These are phyloP conservation scores for Penicillium griseofulvum DNA, from an alignment of 2,329 filamentous ascomycete species.

Conservation along the genomic window DNA sequence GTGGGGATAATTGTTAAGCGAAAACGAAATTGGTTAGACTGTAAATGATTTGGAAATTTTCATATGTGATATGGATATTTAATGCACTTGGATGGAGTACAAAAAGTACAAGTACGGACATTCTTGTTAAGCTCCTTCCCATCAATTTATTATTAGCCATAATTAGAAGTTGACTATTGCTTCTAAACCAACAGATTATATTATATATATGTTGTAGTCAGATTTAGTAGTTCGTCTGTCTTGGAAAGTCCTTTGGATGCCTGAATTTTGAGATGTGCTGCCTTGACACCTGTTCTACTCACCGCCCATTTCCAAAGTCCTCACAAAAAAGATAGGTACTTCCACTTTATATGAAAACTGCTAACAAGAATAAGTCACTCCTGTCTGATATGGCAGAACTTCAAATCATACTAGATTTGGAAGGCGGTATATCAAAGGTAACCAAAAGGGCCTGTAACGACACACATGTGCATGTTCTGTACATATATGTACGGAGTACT, in stretches of 20 bases:
- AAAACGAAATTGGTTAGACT: slow-evolving; percentile 13
- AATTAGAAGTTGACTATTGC: background rate
- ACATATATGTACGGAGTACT: too few relatives aligned
- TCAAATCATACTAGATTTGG: too few relatives aligned
- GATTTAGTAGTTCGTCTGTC: background rate
- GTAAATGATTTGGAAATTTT: background rate
- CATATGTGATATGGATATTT: background rate
- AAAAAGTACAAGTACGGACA: too few relatives aligned
- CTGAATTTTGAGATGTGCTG: background rate
- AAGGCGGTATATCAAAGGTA: too few relatives aligned
- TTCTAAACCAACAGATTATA: background rate
- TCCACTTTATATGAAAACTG: background rate
- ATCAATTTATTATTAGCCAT: background rate
- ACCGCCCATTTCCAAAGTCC: background rate
- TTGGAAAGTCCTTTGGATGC: background rate
- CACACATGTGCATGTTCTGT: too few relatives aligned
- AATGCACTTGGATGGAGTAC: too few relatives aligned
- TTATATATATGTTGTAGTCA: too few relatives aligned
- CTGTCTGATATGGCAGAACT: too few relatives aligned
- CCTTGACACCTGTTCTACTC: background rate
- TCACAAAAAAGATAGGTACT: too few relatives aligned
- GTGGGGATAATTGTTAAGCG: slow-evolving; percentile 12
- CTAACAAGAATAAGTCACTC: background rate
- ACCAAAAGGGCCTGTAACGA: too few relatives aligned
- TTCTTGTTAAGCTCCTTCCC: background rate